phyloP scores from a whole-genome alignment of 352 stramenopile species.

The Phytopythium litorale region DNA sequence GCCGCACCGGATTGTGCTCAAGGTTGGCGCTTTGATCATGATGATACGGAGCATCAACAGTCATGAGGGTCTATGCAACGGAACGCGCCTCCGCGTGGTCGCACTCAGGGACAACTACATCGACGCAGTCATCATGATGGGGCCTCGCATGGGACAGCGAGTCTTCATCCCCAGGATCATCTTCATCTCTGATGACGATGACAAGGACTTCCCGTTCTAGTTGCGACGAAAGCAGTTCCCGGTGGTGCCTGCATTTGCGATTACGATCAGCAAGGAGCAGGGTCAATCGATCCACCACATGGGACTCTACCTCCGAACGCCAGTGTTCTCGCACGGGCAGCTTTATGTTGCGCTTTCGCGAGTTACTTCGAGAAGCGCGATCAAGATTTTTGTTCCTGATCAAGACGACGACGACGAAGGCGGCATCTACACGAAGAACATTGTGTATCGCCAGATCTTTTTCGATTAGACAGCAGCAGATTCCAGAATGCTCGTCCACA shows the following conservation, averaged over 20 bases:
- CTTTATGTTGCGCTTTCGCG: constrained; percentile 18
- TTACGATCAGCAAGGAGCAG: constrained; percentile 20
- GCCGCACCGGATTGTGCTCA: not conserved
- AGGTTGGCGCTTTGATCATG: constrained; percentile 7
- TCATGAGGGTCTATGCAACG: constrained; percentile 8
- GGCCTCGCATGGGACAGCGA: constrained; percentile 1
- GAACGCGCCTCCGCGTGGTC: constrained; percentile 8
- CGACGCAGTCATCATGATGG: constrained; percentile 16
- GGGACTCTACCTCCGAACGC: constrained; percentile 9
- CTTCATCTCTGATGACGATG: constrained; percentile 15
- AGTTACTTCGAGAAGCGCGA: constrained; percentile 6
- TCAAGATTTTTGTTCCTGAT: constrained; percentile 12
- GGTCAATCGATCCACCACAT: constrained; percentile 14
- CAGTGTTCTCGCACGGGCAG: constrained; percentile 17
- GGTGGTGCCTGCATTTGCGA: constrained; percentile 8
- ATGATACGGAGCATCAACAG: constrained; percentile 14
- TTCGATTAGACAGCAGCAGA: not conserved
- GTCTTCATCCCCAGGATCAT: constrained; percentile 15
- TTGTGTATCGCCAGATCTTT: constrained; percentile 14
- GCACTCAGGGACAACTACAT: constrained; percentile 6
- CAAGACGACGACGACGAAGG: not conserved
- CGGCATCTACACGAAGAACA: constrained; percentile 13
- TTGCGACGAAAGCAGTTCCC: constrained; percentile 16
- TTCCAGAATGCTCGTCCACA: too few relatives aligned
- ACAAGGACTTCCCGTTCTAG: constrained; percentile 15